phyloP scores from a whole-genome alignment of 371 early-diverging fungal genomes.

The Nematocida sp. region DNA sequence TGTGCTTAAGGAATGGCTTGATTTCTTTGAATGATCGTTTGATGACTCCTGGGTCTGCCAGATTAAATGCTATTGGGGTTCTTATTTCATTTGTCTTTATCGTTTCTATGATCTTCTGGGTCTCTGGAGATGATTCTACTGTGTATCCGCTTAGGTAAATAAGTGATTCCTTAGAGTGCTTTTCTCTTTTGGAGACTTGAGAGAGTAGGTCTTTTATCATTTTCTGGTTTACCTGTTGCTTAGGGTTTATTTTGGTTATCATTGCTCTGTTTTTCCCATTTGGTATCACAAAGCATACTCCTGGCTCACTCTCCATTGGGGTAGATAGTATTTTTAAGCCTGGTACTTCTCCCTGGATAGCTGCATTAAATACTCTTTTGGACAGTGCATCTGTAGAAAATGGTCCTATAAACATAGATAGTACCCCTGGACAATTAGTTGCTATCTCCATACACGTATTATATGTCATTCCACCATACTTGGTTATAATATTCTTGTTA shows the following conservation, averaged over 20 bases:
- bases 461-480: conserved; percentile 38
- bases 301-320: conserved; percentile 19
- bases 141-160: conserved; percentile 43
- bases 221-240: neutral
- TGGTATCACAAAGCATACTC: conserved; percentile 28
- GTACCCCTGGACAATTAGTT: neutral
- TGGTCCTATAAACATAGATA: conserved; percentile 32
- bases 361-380: conserved; percentile 16
- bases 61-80: conserved; percentile 8
- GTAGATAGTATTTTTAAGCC: neutral
- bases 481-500: neutral
- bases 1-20: conserved; percentile 5
- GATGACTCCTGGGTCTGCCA: conserved; percentile 40
- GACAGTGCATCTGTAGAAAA: conserved; percentile 19
- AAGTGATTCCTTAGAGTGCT: neutral
- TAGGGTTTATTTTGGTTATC: conserved; percentile 12
- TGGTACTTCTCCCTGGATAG: neutral
- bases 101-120: neutral
- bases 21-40: neutral
- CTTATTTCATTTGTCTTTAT: neutral
- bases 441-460: conserved; percentile 41
- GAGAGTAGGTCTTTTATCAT: neutral
- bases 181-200: neutral
- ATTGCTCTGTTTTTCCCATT: conserved; percentile 32
- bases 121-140: conserved; percentile 1